Evolutionary conservation across 768 basidiomycete species (phyloP), one percentile per base, ranked within the genome.

Genomic region (Xerocomus brunneocitrinus): DNA sequence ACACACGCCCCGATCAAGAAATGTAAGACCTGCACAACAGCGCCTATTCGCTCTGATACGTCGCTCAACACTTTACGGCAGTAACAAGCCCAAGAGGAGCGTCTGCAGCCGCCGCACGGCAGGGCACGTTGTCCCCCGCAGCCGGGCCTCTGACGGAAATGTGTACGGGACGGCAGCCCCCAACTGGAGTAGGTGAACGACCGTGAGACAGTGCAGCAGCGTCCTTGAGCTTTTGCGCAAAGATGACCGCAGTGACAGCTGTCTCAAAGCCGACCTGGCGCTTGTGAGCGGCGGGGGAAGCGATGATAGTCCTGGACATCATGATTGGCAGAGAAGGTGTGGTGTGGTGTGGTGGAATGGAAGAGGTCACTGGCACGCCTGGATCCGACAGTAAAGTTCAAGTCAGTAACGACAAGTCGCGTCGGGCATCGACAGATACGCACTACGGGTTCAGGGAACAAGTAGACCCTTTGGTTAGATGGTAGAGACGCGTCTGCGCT

Each of bases 151-250:
- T 45, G 42, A 28, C 14, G n/a, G 30, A 31, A n/a, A 45, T 8
- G 30, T 27, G 19, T 4, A 31, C 9, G 10, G 30, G 13, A 31
- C 27, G 30, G 28, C 12, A 19, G n/a, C n/a, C n/a, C 30, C 53
- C 47, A 19, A 46, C 13, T 4, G 50, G 39, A 9, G 19, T 16
- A 13, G 27, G 27, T 19, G 32, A 40, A 25, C 36, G 39, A 28
- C 4, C 19, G 22, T 36, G 58, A 13, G 62, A 44, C 8, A 52
- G 56, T 25, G 57, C 57, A 22, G 47, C 60, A 22, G 60, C 54
- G 24, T 48, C 42, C 55, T 65, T 62, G 41, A 64, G 63, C 43
- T 56, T 64, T 19, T 59, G 57, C 5, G 60, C 48, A 50, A 64
- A 65, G 50, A 64, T 42, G 47, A 62, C 46, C 0, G 60, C 63